phyloP scores from a whole-genome alignment of 306 rosid species.

The Pterocarpus macrocarpus region DNA sequence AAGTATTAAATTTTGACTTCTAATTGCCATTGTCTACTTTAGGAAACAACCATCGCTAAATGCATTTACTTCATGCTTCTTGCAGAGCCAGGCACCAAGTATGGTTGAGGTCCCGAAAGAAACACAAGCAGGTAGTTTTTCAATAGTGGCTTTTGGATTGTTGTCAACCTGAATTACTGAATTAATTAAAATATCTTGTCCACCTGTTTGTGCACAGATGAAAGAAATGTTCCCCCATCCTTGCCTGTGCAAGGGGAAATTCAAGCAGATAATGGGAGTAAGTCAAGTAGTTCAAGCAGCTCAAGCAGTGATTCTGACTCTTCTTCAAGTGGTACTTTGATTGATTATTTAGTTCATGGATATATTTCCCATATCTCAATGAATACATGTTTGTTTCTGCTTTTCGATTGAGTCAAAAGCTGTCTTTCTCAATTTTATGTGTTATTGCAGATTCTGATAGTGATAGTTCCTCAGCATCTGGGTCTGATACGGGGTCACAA shows the following conservation, averaged over 20 bases:
- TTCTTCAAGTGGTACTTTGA: slow-evolving; percentile 87
- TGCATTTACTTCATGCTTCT: slow-evolving; percentile 19
- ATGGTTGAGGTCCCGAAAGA: slow-evolving; percentile 57
- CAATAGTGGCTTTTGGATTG: background rate
- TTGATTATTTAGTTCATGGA: background rate
- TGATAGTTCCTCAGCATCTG: slow-evolving; percentile 94
- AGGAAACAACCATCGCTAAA: slow-evolving; percentile 26
- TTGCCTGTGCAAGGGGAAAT: slow-evolving; percentile 65
- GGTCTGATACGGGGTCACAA: slow-evolving; percentile 61
- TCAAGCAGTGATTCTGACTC: slow-evolving; percentile 98
- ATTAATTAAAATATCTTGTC: slow-evolving; percentile 30
- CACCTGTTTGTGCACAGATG: slow-evolving; percentile 56
- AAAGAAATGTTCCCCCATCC: slow-evolving; percentile 58
- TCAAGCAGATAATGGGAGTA: slow-evolving; percentile 76
- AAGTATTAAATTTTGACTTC: slow-evolving; percentile 18
- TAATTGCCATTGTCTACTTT: background rate
- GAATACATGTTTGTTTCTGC: background rate
- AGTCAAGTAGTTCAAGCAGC: slow-evolving; percentile 95
- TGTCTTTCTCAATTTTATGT: slow-evolving; percentile 34
- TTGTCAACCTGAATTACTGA: slow-evolving; percentile 10
- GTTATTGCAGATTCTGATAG: slow-evolving; percentile 87
- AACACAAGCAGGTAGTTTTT: slow-evolving; percentile 64
- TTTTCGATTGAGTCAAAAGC: slow-evolving; percentile 32
- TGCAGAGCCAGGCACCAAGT: slow-evolving; percentile 59
- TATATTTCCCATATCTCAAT: background rate